Evolutionary conservation across 257 asterid species (phyloP), one percentile per base, ranked within the genome.

Genomic region (Gentiana macrophylla): DNA sequence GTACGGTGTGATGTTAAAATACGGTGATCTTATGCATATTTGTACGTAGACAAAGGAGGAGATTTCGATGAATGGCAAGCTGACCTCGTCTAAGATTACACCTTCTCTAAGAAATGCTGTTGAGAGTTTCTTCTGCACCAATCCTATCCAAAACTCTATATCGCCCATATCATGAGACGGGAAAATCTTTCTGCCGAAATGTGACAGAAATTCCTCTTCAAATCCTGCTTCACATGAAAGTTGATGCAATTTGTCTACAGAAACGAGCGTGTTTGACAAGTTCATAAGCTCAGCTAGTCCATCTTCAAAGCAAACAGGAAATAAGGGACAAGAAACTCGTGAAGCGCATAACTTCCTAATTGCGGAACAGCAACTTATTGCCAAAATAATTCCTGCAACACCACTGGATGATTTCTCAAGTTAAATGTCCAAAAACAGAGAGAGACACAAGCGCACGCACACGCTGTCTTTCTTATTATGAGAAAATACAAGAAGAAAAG

Each of bases 221-320:
- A 81, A 86, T 49, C 94, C 96, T 37, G 96, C 96, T 74, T 79
- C 84, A 59, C 66, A 67, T n/a, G 96, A 89, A 64, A 86, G 72
- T 32, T 63, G 76, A 68, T 86, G 81, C 70, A 81, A 70, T 63
- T 86, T 79, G 24, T 80, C 76, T 49, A 80, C 64, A 61, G 92
- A 66, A 62, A 78, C 83, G 10, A 70, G 78, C 37, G 67, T 61
- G 10, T 61, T 66, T 38, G 96, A 78, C 66, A 69, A 66, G 62
- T 53, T 73, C 86, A 86, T 78, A 49, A 86, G 86, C 64, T 81
- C 84, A 45, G 66, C 35, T n/a, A 82, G 37, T 60, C 79, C 72
- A 60, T 73, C 80, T 43, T 71, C 71, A 53, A 73, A 70, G 9
- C 79, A 72, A 55, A 54, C 52, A 37, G 77, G 69, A 56, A 74